Conservation (phyloP, 805 yeast species). For the Wickerhamia fluorescens region DNA sequence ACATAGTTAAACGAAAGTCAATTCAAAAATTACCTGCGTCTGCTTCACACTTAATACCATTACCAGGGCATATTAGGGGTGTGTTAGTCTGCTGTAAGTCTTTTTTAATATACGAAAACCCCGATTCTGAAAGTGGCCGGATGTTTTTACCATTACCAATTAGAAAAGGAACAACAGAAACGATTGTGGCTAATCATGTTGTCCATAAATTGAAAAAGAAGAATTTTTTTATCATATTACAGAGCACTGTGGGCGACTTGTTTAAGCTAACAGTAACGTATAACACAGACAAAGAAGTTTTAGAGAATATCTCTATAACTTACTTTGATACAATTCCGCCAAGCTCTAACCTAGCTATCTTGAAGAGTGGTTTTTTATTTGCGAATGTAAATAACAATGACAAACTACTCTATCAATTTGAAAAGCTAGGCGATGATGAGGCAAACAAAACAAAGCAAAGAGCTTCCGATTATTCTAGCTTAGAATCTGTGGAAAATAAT, state of each 20-base stretch:
- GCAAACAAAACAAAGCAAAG: background rate
- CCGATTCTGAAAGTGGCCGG: slow-evolving; percentile 13
- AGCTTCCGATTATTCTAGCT: background rate
- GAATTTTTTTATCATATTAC: slow-evolving; percentile 62
- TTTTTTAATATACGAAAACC: slow-evolving; percentile 44
- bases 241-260: slow-evolving; percentile 65
- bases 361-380: slow-evolving; percentile 71
- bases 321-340: slow-evolving; percentile 76
- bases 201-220: slow-evolving; percentile 58
- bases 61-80: slow-evolving; percentile 73
- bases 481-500: background rate
- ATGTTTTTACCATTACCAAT: slow-evolving; percentile 49
- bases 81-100: slow-evolving; percentile 57
- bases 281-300: slow-evolving; percentile 37
- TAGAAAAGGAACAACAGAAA: slow-evolving; percentile 19
- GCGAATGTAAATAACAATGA: slow-evolving; percentile 58
- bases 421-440: slow-evolving; percentile 58
- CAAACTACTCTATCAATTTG: slow-evolving; percentile 71
- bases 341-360: slow-evolving; percentile 47
- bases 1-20: slow-evolving; percentile 39
- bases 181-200: slow-evolving; percentile 46
- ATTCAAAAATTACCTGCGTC: slow-evolving; percentile 11
- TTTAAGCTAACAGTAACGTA: slow-evolving; percentile 53
- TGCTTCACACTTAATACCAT: slow-evolving; percentile 49
- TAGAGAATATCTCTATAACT: slow-evolving; percentile 40